These are phyloP conservation scores for Sequoiadendron giganteum DNA, from an alignment of 75 land plant genomes.

Conservation along the genomic window DNA sequence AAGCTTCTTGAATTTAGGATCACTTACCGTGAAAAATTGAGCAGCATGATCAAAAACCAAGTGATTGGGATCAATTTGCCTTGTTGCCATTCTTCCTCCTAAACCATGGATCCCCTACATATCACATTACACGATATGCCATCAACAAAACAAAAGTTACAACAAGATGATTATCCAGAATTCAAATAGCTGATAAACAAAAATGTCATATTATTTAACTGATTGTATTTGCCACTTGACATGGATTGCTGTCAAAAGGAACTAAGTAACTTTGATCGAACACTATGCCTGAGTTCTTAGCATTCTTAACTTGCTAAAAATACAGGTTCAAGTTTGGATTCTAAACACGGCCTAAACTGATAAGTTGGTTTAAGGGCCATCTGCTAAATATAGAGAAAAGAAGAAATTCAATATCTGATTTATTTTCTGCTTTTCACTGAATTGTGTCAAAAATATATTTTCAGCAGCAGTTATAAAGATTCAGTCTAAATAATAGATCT, in stretches of 20 bases:
- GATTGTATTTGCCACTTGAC: slow-evolving; percentile 6
- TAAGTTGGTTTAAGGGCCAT: background rate
- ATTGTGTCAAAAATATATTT: background rate
- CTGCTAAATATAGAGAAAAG: background rate
- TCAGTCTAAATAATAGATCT: background rate
- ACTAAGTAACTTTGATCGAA: background rate
- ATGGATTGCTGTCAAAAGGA: background rate
- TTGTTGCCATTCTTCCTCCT: slow-evolving; percentile 97
- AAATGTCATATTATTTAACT: background rate
- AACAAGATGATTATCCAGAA: background rate
- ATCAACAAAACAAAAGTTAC: background rate
- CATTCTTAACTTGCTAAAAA: background rate
- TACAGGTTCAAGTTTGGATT: background rate
- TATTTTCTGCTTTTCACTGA: background rate
- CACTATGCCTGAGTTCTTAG: background rate
- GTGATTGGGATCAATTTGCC: slow-evolving; percentile 56
- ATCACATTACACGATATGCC: background rate
- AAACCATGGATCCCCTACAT: slow-evolving; percentile 89
- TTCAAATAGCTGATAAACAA: background rate
- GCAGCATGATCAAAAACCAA: slow-evolving; percentile 96
- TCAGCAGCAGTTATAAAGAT: background rate
- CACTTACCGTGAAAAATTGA: slow-evolving; percentile 88
- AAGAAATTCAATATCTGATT: background rate
- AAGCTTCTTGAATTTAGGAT: slow-evolving; percentile 68
- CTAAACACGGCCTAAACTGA: background rate